Conservation (phyloP, 495 filamentous ascomycete genomes). For the Penicillium paradoxum region DNA sequence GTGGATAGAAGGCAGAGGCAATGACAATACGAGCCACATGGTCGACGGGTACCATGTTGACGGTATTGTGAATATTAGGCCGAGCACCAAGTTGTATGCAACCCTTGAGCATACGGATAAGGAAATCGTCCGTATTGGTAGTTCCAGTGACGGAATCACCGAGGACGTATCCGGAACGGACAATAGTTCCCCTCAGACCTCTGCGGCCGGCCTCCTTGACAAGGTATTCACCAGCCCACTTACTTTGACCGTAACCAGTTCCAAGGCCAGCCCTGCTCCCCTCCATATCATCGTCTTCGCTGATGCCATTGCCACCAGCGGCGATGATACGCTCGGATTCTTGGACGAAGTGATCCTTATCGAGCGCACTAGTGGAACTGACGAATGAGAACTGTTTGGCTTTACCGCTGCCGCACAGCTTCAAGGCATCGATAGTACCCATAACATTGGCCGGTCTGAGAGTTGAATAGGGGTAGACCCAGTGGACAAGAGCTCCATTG, state of each 20-base stretch:
- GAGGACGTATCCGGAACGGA: conserved; percentile 83
- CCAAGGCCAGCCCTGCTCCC: conserved; percentile 61
- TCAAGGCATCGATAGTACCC: conserved; percentile 71
- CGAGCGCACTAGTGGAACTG: conserved; percentile 78
- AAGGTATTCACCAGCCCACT: conserved; percentile 80
- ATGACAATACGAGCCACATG: conserved; percentile 78
- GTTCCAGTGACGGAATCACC: conserved; percentile 69
- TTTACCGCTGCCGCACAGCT: conserved; percentile 69
- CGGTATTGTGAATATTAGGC: conserved; percentile 77
- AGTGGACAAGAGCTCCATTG: conserved; percentile 86
- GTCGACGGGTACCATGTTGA: conserved; percentile 87
- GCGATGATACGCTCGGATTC: conserved; percentile 58
- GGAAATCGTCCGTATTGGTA: conserved; percentile 86
- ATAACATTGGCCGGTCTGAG: conserved; percentile 76
- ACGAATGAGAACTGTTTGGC: conserved; percentile 81
- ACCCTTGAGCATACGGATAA: conserved; percentile 84
- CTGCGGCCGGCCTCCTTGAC: conserved; percentile 72
- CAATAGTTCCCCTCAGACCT: conserved; percentile 68
- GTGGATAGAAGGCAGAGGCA: conserved; percentile 63
- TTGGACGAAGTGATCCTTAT: conserved; percentile 72
- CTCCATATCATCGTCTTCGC: conserved; percentile 61
- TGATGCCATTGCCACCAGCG: conserved; percentile 49
- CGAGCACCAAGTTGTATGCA: conserved; percentile 72
- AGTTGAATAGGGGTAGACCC: conserved; percentile 75
- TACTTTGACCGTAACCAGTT: conserved; percentile 89